These are phyloP conservation scores for Botryotinia globosa DNA, from an alignment of 2,329 filamentous ascomycete genomes.

Conservation along the genomic window DNA sequence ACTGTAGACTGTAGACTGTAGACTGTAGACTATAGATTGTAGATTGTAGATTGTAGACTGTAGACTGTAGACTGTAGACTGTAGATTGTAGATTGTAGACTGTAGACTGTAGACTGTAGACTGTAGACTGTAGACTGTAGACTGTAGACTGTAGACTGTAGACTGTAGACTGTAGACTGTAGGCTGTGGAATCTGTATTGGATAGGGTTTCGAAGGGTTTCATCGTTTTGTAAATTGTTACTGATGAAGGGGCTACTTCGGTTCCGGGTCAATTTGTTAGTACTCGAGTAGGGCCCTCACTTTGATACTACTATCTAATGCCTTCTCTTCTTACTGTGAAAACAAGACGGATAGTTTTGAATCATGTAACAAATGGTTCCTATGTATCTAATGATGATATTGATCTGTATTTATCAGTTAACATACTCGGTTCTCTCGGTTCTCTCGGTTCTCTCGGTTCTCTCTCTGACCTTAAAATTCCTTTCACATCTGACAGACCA, in stretches of 20 bases:
- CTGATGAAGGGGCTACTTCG: not conserved
- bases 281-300: not conserved
- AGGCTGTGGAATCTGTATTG: not conserved
- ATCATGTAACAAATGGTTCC: not conserved
- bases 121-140: too few relatives aligned
- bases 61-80: too few relatives aligned
- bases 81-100: too few relatives aligned
- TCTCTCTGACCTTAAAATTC: not conserved
- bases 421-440: not conserved
- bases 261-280: not conserved
- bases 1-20: too few relatives aligned
- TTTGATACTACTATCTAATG: not conserved
- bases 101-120: too few relatives aligned
- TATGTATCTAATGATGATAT: not conserved
- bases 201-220: not conserved
- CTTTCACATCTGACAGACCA: not conserved
- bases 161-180: too few relatives aligned
- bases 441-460: not conserved
- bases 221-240: not conserved
- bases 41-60: too few relatives aligned
- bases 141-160: too few relatives aligned
- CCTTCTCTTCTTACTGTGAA: not conserved
- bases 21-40: too few relatives aligned
- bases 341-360: not conserved
- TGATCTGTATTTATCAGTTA: not conserved